phyloP scores from a whole-genome alignment of 768 basidiomycete species.

The Russula sp. region DNA sequence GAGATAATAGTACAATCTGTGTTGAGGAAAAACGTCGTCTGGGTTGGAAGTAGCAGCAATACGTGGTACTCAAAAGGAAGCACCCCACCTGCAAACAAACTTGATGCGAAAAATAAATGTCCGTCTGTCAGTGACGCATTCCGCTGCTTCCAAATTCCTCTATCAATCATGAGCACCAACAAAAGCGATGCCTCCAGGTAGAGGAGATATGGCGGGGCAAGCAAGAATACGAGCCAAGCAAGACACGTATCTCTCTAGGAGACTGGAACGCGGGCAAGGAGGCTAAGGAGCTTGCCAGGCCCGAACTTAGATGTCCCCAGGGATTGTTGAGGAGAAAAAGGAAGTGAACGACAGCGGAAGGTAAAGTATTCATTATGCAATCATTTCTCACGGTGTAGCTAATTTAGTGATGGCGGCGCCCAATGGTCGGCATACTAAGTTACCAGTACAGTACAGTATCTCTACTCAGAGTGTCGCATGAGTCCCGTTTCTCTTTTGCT shows the following conservation, averaged over 20 bases:
- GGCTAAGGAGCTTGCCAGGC: constrained; percentile 65
- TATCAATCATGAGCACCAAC: constrained; percentile 65
- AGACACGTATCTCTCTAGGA: constrained; percentile 50
- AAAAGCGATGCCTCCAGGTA: constrained; percentile 60
- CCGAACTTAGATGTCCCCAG: constrained; percentile 92
- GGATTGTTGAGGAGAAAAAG: constrained; percentile 46
- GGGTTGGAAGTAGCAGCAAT: not conserved
- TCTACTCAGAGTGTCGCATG: too few relatives aligned
- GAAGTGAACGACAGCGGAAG: not conserved
- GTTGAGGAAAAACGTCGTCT: not conserved
- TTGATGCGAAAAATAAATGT: constrained; percentile 27
- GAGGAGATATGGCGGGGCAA: constrained; percentile 42
- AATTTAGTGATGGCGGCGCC: too few relatives aligned
- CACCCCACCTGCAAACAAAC: not conserved
- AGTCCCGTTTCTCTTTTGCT: too few relatives aligned
- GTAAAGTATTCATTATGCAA: constrained; percentile 35
- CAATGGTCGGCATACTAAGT: too few relatives aligned
- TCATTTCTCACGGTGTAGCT: constrained; percentile 32
- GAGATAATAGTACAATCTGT: not conserved
- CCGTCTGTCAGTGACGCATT: constrained; percentile 31
- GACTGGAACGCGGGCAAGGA: constrained; percentile 96
- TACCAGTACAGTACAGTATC: too few relatives aligned
- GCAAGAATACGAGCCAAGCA: constrained; percentile 15
- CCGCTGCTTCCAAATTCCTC: constrained; percentile 34
- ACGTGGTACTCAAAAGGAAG: not conserved